A percentile compares a stretch with the other conserved stretches of the same genome.
Conservation (phyloP, 116 monocot genomes). For the Dioscorea cayenensis region DNA sequence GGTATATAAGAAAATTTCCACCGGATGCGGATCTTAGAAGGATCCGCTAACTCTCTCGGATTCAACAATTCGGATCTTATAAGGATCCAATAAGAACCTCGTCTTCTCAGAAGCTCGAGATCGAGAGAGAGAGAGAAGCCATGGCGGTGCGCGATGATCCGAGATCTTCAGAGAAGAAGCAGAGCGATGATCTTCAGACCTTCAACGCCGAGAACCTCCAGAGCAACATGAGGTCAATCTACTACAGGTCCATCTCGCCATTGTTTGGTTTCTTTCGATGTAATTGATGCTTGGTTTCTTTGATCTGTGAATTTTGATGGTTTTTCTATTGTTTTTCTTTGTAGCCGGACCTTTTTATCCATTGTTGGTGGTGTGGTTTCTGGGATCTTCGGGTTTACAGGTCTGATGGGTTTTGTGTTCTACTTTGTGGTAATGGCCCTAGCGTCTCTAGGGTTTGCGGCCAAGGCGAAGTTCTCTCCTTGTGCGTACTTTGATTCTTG, state of each 20-base stretch:
- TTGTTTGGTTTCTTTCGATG: not conserved
- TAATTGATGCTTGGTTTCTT: not conserved
- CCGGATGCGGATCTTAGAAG: too few relatives aligned
- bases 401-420: constrained; percentile 72
- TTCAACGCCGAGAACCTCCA: constrained; percentile 61
- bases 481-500: constrained; percentile 75
- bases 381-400: constrained; percentile 89
- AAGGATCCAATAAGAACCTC: too few relatives aligned
- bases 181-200: constrained; percentile 41
- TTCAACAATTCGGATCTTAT: too few relatives aligned
- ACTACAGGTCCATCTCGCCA: constrained; percentile 42
- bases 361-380: constrained; percentile 92
- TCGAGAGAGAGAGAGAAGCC: not conserved
- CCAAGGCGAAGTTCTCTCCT: constrained; percentile 74
- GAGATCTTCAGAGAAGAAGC: constrained; percentile 18
- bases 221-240: constrained; percentile 56
- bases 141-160: constrained; percentile 28
- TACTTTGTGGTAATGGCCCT: constrained; percentile 75
- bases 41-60: too few relatives aligned
- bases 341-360: constrained; percentile 85
- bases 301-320: not conserved
- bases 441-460: constrained; percentile 65
- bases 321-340: not conserved
- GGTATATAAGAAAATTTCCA: too few relatives aligned
- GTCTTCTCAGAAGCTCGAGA: too few relatives aligned